Percentiles rank a stretch among this genome's conserved stretches.
Conservation (phyloP, 2,329 filamentous ascomycete species). For the Hypoxylon sp. region DNA sequence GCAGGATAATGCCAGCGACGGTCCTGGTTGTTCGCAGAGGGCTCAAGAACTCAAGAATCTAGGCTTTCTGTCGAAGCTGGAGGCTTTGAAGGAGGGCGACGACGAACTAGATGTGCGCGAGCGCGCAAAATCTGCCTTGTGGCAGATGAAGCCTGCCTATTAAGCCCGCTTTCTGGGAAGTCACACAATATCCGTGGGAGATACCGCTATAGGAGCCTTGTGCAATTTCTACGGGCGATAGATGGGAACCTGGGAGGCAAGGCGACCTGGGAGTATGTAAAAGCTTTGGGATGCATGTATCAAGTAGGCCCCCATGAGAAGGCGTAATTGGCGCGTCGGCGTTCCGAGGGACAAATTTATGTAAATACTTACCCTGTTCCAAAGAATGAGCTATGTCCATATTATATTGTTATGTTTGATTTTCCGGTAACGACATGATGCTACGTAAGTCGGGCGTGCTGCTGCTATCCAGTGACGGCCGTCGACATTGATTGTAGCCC, state of each 20-base stretch:
- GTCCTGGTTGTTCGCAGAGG: conserved; percentile 73
- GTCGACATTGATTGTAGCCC: conserved; percentile 8
- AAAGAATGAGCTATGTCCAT: conserved; percentile 16
- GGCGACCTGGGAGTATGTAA: conserved; percentile 9
- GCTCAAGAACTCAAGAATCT: conserved; percentile 77
- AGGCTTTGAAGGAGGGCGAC: conserved; percentile 73
- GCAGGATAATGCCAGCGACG: conserved; percentile 80
- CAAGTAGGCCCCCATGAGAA: conserved; percentile 6
- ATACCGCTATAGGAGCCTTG: conserved; percentile 1
- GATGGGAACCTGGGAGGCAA: neutral
- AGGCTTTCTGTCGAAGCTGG: conserved; percentile 77
- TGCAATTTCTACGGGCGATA: conserved; percentile 9
- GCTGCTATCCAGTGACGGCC: neutral
- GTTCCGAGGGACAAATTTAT: conserved; percentile 14
- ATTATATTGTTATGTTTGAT: neutral
- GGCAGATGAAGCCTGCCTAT: conserved; percentile 70
- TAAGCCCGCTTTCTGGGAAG: neutral
- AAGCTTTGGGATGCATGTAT: conserved; percentile 21
- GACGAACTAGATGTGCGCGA: conserved; percentile 85
- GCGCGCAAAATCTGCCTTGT: conserved; percentile 82
- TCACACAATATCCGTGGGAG: neutral
- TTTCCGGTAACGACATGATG: neutral
- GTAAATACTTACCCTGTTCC: conserved; percentile 23
- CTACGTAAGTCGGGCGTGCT: neutral
- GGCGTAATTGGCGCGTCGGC: conserved; percentile 19